These are phyloP conservation scores for Collybiopsis luxurians DNA, from an alignment of 768 basidiomycete genomes.

Conservation along the genomic window DNA sequence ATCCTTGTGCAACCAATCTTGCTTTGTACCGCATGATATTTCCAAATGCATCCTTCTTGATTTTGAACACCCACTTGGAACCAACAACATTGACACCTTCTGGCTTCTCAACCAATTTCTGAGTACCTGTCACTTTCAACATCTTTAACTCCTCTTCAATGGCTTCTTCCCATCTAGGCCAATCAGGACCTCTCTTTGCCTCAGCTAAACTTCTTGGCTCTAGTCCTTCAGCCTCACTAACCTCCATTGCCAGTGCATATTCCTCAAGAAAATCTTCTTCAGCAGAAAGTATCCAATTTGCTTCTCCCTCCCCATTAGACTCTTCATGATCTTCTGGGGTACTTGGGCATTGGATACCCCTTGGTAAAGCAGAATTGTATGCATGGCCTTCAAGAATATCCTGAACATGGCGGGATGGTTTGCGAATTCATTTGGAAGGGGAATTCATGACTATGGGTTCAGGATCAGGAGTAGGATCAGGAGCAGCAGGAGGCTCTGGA, in stretches of 20 bases:
- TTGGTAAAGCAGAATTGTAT: too few species aligned
- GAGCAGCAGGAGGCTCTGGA: background rate
- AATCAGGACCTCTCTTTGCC: constrained; percentile 11
- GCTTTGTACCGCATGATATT: constrained; percentile 25
- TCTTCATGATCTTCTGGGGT: too few species aligned
- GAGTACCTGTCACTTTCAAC: constrained; percentile 14
- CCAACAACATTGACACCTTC: constrained; percentile 8
- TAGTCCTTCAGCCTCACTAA: constrained; percentile 17
- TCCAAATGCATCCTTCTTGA: constrained; percentile 26
- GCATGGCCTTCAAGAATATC: background rate
- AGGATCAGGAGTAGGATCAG: background rate
- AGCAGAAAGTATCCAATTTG: background rate
- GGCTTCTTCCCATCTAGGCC: constrained; percentile 11
- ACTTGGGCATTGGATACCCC: background rate
- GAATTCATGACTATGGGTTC: too few species aligned
- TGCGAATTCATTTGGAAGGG: background rate
- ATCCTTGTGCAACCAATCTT: constrained; percentile 32
- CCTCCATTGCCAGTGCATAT: constrained; percentile 17
- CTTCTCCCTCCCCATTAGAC: background rate
- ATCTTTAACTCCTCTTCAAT: constrained; percentile 18
- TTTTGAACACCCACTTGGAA: constrained; percentile 24
- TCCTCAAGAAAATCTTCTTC: constrained; percentile 11
- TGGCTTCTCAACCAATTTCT: constrained; percentile 17
- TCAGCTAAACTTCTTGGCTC: background rate
- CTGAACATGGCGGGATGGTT: background rate